Evolutionary conservation across 495 filamentous ascomycete species (phyloP), one percentile per base, ranked within the genome.

Genomic region (Trichoderma parareesei): DNA sequence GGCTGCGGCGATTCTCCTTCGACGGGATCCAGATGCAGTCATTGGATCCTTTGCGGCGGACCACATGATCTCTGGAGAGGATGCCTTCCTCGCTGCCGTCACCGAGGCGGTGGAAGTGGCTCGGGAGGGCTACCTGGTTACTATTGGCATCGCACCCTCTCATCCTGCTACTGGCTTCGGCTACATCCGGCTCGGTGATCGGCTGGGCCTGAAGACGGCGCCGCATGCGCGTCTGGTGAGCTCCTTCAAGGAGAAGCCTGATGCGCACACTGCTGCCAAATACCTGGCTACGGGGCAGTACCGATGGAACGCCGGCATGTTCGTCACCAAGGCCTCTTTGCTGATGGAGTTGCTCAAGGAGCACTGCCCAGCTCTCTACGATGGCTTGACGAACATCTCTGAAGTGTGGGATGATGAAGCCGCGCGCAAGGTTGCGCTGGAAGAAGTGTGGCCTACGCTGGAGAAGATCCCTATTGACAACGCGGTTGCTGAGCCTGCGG

Each of bases 201-300:
- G 53, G 7, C 53, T 57, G 9, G 27, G 27, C 9, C 53, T 57
- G 4, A 57, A 57, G 27, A 35, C 53, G 14, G 53, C 53, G 6
- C 53, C 53, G 3, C 53, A 57, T 35, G 35, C 53, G 9, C 53
- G 53, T 14, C 33, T 57, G 33, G 53, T 57, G 7, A 57, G 53
- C 53, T 57, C 53, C 33, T 57, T 57, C 53, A 57, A 57, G 33
- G 53, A 57, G 53, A 57, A 57, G 33, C 53, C 53, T 37, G 53
- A 57, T 37, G 53, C 53, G 2, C 53, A 57, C 53, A 57, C 53
- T 37, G 53, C 53, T 57, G 53, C 53, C 53, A 57, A 57, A 35
- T 57, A 57, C 53, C 53, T 57, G 9, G 53, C 53, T 16, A 57
- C 53, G 20, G 53, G 53, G 10, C 53, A 57, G 53, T 57, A 57